Base-by-base conservation (phyloP, 306 rosid species). In the Quercus bicolor region DNA sequence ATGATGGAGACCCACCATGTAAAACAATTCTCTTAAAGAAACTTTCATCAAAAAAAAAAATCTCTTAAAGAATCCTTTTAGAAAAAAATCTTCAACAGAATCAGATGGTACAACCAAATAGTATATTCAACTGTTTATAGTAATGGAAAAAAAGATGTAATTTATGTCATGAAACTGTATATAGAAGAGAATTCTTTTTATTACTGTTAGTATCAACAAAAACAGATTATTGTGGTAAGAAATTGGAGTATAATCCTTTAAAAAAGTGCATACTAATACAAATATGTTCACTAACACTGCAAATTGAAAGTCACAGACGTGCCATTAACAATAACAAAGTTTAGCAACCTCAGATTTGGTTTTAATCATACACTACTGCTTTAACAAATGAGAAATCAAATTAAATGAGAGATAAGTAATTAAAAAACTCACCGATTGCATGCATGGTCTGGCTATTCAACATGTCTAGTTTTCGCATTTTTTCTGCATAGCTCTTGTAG, bases 401-500 rank as follows among this genome's bases (percentile, higher is more conserved):
- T 3, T 29, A 56, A 1, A 19, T 45, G 65, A 81, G 64, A 55
- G 15, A 24, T 57, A 51, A 51, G 18, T 26, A 37, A 72, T 73
- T 81, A 20, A 66, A 59, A 80, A 78, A 81, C 89, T 77, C 40
- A 94, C 97, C 97, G 75, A 91, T 78, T 75, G 90, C 90, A 90
- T 94, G 97, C 97, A 94, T 86, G 85, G 91, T 81, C 84, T 92
- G 97, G 83, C 77, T 83, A 81, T 94, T 94, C 87, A 94, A 70
- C 75, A 89, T 84, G 77, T 94, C 98, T 72, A 94, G 90, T 74
- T 92, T 92, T 81, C 84, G 65, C 97, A 91, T 92, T 52, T 85
- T 91, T 68, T 90, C 97, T 5, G 86, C 90, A 66, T 94, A 94
- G 77, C 62, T 76, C 70, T 74, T 85, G 84, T 91, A 83, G 64